Percentiles rank a stretch among this genome's conserved stretches.
phyloP scores from a whole-genome alignment of 371 early-diverging fungal genomes.

The Zopfochytrium polystomum region DNA sequence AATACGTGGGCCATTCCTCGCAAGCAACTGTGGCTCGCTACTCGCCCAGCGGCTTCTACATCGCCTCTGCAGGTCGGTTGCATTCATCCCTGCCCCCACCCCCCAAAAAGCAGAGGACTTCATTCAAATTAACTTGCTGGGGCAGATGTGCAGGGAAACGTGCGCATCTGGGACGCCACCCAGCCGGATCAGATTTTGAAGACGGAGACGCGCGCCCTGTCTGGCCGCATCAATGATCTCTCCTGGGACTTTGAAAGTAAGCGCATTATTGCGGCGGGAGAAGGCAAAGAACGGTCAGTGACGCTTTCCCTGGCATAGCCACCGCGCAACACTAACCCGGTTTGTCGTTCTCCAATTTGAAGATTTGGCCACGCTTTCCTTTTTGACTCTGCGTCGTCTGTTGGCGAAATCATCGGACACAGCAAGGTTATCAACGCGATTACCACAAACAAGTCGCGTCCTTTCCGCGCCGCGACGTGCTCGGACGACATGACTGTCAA shows the following conservation, averaged over 20 bases:
- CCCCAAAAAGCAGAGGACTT: neutral
- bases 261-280: constrained; percentile 91
- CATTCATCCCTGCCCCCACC: too few species aligned
- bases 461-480: constrained; percentile 88
- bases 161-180: constrained; percentile 91
- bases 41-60: constrained; percentile 90
- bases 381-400: constrained; percentile 85
- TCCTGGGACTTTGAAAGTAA: constrained; percentile 95
- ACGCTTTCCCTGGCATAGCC: too few species aligned
- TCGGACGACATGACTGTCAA: constrained; percentile 89
- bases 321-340: too few species aligned
- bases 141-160: constrained; percentile 62
- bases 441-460: constrained; percentile 76
- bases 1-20: constrained; percentile 80
- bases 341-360: constrained; percentile 1
- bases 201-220: constrained; percentile 67
- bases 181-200: constrained; percentile 84
- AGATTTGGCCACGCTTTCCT: constrained; percentile 87
- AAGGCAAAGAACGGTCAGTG: constrained; percentile 77
- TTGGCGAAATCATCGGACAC: constrained; percentile 91
- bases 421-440: constrained; percentile 82
- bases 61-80: constrained; percentile 83
- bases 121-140: neutral
- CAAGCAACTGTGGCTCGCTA: constrained; percentile 83
- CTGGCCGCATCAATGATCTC: constrained; percentile 82